phyloP scores from a whole-genome alignment of 2,329 filamentous ascomycete species.

The Achaetomium macrosporum region DNA sequence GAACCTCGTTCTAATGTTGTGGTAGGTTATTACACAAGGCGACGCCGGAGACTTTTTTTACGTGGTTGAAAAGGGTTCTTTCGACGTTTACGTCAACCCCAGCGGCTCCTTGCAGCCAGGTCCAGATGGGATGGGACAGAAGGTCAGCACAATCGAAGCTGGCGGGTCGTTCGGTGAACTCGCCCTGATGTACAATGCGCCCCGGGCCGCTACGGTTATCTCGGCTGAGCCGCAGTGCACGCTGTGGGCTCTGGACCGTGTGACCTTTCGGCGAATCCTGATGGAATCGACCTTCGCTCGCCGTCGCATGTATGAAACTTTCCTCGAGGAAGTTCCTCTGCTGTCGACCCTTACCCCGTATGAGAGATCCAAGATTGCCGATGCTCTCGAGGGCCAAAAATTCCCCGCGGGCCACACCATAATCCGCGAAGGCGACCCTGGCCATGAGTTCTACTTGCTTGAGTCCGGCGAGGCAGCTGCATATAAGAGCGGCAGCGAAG shows the following conservation, averaged over 20 bases:
- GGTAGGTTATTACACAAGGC: constrained; percentile 86
- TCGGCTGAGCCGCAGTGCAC: constrained; percentile 73
- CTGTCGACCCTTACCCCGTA: constrained; percentile 79
- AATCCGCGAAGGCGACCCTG: constrained; percentile 86
- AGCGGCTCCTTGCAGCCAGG: constrained; percentile 74
- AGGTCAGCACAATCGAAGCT: constrained; percentile 74
- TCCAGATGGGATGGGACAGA: constrained; percentile 71
- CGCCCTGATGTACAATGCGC: constrained; percentile 97
- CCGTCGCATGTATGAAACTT: constrained; percentile 93
- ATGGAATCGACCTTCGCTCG: constrained; percentile 98
- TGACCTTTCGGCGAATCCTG: constrained; percentile 94
- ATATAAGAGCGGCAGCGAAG: constrained; percentile 66
- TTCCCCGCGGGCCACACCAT: constrained; percentile 74
- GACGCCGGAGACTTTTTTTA: constrained; percentile 98
- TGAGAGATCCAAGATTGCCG: constrained; percentile 94
- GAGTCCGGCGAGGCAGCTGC: constrained; percentile 84
- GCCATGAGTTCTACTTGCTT: constrained; percentile 85
- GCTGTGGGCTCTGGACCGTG: constrained; percentile 88
- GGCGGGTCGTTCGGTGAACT: constrained; percentile 95
- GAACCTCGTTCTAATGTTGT: background rate
- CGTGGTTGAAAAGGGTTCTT: constrained; percentile 83
- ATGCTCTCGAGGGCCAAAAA: constrained; percentile 88
- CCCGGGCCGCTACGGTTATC: constrained; percentile 87
- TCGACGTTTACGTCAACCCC: constrained; percentile 85
- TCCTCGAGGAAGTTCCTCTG: constrained; percentile 88